These are phyloP conservation scores for Neonothopanus nambi DNA, from an alignment of 1,284 basidiomycete species.

Conservation along the genomic window DNA sequence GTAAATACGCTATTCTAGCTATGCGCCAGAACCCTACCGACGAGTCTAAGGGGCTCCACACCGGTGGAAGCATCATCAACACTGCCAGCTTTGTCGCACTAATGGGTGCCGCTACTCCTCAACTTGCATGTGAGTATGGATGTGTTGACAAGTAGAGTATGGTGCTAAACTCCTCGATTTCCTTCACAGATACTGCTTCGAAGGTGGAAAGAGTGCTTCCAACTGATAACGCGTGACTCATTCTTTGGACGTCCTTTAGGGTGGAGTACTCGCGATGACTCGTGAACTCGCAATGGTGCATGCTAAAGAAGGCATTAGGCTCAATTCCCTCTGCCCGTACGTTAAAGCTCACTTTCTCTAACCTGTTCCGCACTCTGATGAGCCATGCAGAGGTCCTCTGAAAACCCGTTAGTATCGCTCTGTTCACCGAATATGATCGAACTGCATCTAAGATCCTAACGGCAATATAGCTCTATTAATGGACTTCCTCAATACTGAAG, in stretches of 20 bases:
- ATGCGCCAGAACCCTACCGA: constrained; percentile 93
- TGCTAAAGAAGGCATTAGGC: constrained; percentile 91
- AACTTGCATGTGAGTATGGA: constrained; percentile 80
- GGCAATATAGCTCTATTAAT: constrained; percentile 77
- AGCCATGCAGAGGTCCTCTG: constrained; percentile 72
- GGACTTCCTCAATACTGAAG: constrained; percentile 97
- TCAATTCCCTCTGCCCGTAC: constrained; percentile 96
- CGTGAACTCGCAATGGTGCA: constrained; percentile 97
- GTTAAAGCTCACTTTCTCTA: constrained; percentile 30
- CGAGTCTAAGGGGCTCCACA: constrained; percentile 73
- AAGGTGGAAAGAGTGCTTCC: constrained; percentile 48
- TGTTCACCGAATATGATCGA: background rate
- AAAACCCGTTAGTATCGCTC: constrained; percentile 71
- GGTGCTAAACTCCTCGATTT: background rate
- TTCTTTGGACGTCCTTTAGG: constrained; percentile 42
- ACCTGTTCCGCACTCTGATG: background rate
- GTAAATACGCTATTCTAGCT: constrained; percentile 93
- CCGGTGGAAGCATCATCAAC: constrained; percentile 95
- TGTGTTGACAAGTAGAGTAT: background rate
- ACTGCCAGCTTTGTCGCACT: constrained; percentile 94
- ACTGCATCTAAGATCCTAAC: background rate
- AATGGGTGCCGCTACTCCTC: constrained; percentile 93
- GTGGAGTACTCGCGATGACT: constrained; percentile 97
- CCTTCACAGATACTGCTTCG: constrained; percentile 74
- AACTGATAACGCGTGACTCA: background rate